Evolutionary conservation across 2,329 filamentous ascomycete genomes (phyloP).

Genomic region (Phyllosticta ampelicida): DNA sequence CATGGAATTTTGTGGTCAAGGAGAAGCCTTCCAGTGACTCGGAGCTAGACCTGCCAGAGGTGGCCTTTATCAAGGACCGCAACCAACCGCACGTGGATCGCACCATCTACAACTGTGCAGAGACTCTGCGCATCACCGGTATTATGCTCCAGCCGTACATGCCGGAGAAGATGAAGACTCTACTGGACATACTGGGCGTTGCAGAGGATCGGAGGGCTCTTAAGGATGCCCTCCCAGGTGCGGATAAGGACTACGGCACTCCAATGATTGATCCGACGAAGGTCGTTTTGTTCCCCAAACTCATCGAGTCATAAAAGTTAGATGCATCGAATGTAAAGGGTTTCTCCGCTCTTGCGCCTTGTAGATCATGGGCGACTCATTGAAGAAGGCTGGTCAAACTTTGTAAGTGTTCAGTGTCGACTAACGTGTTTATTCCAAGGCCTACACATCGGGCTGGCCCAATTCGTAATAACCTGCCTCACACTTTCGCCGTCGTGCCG

Average conservation of each 20-base stretch:
- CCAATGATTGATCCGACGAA: conserved; percentile 31
- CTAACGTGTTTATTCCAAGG: too few species aligned
- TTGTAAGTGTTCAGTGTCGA: too few species aligned
- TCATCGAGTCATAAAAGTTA: neutral
- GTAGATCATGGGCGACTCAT: too few species aligned
- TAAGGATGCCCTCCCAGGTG: conserved; percentile 49
- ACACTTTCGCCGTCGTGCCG: too few species aligned
- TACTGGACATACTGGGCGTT: conserved; percentile 74
- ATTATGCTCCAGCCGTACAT: conserved; percentile 90
- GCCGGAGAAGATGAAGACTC: conserved; percentile 59
- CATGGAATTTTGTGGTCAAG: conserved; percentile 51
- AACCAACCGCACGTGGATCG: conserved; percentile 36
- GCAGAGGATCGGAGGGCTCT: conserved; percentile 49
- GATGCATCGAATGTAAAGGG: neutral
- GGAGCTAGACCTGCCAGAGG: conserved; percentile 1
- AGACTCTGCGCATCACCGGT: conserved; percentile 66
- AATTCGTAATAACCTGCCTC: too few species aligned
- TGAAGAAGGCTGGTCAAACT: too few species aligned
- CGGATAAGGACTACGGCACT: conserved; percentile 60
- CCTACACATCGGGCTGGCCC: too few species aligned
- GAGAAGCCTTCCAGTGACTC: neutral
- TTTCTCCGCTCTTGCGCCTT: neutral
- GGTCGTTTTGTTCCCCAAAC: conserved; percentile 41
- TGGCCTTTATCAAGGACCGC: conserved; percentile 1
- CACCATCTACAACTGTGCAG: conserved; percentile 59